Evolutionary conservation across 2,329 filamentous ascomycete species (phyloP).

Genomic region (Gaeumannomyces tritici): DNA sequence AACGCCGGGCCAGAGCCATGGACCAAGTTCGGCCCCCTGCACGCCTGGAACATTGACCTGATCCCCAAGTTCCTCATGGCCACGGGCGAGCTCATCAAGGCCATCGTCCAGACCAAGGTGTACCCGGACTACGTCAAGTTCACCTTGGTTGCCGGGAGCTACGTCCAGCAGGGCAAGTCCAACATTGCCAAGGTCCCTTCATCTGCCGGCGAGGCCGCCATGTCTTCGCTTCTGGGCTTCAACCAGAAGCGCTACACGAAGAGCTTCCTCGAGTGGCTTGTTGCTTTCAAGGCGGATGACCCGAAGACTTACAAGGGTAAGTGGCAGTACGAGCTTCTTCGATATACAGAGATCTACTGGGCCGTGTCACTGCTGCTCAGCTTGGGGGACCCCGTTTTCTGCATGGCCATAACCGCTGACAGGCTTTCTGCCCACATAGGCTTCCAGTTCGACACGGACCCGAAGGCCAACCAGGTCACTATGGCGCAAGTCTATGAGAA

Average conservation of each 20-base stretch:
- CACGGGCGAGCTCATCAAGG: constrained; percentile 96
- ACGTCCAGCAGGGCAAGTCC: constrained; percentile 89
- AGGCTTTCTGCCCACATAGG: constrained; percentile 36
- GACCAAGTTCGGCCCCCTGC: constrained; percentile 93
- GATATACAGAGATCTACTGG: too few species aligned
- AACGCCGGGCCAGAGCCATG: constrained; percentile 75
- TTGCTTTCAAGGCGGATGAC: constrained; percentile 73
- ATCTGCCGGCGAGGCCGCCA: constrained; percentile 80
- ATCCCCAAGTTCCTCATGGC: constrained; percentile 99
- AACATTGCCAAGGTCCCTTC: constrained; percentile 96
- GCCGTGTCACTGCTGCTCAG: too few species aligned
- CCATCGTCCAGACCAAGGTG: constrained; percentile 91
- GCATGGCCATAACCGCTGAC: not conserved
- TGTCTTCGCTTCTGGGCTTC: constrained; percentile 89
- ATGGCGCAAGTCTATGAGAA: constrained; percentile 99
- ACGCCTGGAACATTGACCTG: constrained; percentile 99
- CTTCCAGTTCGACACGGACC: constrained; percentile 51
- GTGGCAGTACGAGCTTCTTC: constrained; percentile 13
- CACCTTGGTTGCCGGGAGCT: constrained; percentile 92
- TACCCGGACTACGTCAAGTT: constrained; percentile 86
- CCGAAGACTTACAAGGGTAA: constrained; percentile 81
- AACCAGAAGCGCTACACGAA: constrained; percentile 98
- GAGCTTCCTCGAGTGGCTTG: constrained; percentile 94
- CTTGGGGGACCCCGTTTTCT: not conserved
- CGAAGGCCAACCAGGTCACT: constrained; percentile 43